A percentile compares a stretch with the other conserved stretches of the same genome.
phyloP scores from a whole-genome alignment of 208 protist genomes.

The Acanthamoeba sp. region DNA sequence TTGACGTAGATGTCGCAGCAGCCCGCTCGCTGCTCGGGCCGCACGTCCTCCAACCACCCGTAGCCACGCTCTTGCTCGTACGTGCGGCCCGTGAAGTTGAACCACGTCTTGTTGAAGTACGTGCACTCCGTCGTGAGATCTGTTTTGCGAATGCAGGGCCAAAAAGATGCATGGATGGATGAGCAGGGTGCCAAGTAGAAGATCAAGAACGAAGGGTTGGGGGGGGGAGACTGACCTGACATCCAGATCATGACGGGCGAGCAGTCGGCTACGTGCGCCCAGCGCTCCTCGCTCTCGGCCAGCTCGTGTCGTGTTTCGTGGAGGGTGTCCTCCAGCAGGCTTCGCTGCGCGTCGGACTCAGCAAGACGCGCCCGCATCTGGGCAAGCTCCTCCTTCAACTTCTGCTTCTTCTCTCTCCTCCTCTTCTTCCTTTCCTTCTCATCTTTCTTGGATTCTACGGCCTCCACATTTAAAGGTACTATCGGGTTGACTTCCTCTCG shows the following conservation, averaged over 20 bases:
- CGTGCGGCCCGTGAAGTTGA: conserved; percentile 36
- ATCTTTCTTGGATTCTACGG: not conserved
- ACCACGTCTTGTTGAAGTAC: conserved; percentile 67
- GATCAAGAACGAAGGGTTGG: not conserved
- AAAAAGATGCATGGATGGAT: not conserved
- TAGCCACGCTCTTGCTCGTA: conserved; percentile 24
- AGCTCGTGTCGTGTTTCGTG: not conserved
- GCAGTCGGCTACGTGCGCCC: conserved; percentile 19
- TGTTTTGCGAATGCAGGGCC: too few species aligned
- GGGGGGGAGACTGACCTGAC: not conserved
- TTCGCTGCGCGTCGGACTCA: not conserved
- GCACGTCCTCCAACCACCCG: conserved; percentile 46
- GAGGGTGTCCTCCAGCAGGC: not conserved
- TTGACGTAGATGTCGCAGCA: conserved; percentile 18
- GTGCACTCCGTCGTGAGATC: conserved; percentile 14
- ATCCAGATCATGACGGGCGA: conserved; percentile 58
- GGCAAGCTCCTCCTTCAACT: not conserved
- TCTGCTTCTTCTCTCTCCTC: not conserved
- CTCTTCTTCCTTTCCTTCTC: conserved; percentile 36
- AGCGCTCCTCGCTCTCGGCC: conserved; percentile 29
- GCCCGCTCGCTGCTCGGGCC: conserved; percentile 8
- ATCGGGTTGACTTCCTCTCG: too few species aligned
- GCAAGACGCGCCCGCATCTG: not conserved
- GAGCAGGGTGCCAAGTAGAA: too few species aligned
- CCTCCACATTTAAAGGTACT: too few species aligned